Percentiles rank a stretch among this genome's conserved stretches.
These are phyloP conservation scores for Globisporangium alternatum DNA, from an alignment of 352 stramenopile genomes.

Conservation along the genomic window DNA sequence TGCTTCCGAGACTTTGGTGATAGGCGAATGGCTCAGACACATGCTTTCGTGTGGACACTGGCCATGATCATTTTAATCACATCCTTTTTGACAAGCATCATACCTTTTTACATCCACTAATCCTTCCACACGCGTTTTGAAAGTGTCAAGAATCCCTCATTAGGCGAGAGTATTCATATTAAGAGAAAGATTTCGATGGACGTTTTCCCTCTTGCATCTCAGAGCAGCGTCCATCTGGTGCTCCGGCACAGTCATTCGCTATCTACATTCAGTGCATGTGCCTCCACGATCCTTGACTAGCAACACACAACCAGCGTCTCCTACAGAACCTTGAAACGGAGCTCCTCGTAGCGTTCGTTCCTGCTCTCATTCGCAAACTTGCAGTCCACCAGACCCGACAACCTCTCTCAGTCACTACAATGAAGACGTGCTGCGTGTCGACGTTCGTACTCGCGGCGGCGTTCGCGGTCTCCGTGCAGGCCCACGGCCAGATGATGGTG, in stretches of 20 bases:
- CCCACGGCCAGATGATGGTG: slow-evolving; percentile 5
- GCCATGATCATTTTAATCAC: not conserved
- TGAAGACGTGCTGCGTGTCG: slow-evolving; percentile 36
- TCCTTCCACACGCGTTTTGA: too few relatives aligned
- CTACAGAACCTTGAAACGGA: not conserved
- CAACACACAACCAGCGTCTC: slow-evolving; percentile 19
- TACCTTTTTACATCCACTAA: not conserved
- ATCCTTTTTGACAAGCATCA: not conserved
- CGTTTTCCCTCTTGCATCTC: slow-evolving; percentile 23
- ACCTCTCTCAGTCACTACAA: not conserved
- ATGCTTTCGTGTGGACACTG: too few relatives aligned
- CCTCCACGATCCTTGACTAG: slow-evolving; percentile 11
- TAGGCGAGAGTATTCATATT: not conserved
- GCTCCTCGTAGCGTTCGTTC: not conserved
- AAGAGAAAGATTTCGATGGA: not conserved
- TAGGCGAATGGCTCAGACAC: not conserved
- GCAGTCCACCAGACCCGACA: not conserved
- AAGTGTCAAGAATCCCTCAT: not conserved
- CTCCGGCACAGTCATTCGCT: slow-evolving; percentile 22
- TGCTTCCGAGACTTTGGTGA: not conserved
- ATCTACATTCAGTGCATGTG: slow-evolving; percentile 12
- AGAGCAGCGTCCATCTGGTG: slow-evolving; percentile 22
- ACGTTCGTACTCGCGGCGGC: slow-evolving; percentile 29
- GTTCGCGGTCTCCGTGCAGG: slow-evolving; percentile 45
- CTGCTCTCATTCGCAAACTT: slow-evolving; percentile 1